phyloP scores from a whole-genome alignment of 306 rosid species.

The Quercus mongolica region DNA sequence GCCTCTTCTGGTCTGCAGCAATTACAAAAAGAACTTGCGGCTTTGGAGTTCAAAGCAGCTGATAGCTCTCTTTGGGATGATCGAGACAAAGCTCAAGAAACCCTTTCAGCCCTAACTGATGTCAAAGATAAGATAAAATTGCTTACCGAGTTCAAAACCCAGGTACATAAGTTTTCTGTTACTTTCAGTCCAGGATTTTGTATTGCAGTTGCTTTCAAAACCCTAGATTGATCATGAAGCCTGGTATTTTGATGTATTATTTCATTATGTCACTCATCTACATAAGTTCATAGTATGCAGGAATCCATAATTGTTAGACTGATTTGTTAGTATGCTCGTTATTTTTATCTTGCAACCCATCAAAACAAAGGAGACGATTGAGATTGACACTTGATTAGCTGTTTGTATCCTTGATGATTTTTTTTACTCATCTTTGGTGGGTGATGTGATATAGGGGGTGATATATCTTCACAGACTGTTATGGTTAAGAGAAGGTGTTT shows the following conservation, averaged over 20 bases:
- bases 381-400: background rate
- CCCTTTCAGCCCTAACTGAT: conserved; percentile 66
- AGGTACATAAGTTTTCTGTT: conserved; percentile 42
- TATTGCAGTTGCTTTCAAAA: background rate
- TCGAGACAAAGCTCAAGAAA: conserved; percentile 75
- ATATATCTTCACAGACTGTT: background rate
- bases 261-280: background rate
- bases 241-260: background rate
- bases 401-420: background rate
- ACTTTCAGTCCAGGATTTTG: background rate
- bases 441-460: too few species aligned
- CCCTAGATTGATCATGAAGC: background rate
- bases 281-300: background rate
- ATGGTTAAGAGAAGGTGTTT: background rate
- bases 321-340: background rate
- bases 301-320: background rate
- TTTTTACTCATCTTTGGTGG: background rate
- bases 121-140: conserved; percentile 75
- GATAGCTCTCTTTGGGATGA: conserved; percentile 79
- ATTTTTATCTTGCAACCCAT: background rate
- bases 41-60: conserved; percentile 73
- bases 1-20: conserved; percentile 61
- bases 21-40: conserved; percentile 59
- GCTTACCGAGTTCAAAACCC: conserved; percentile 68
- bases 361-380: background rate